Base-by-base conservation (phyloP, 2,329 filamentous ascomycete species). In the Sporothrix mexicana region DNA sequence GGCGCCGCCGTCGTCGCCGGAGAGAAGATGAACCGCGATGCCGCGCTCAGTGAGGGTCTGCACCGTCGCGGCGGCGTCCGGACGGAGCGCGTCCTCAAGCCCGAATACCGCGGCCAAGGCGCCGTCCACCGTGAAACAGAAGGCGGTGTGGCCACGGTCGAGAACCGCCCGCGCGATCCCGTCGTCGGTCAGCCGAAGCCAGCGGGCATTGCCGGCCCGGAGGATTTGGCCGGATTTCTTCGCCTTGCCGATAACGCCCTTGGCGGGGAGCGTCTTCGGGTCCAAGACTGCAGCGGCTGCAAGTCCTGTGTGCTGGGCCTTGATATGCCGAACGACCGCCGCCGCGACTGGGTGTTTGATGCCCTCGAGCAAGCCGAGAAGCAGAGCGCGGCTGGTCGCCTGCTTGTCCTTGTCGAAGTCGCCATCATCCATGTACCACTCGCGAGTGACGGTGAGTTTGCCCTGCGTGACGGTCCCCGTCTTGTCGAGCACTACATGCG, bases 401-500 rank as follows among this genome's bases (percentile, higher is more conserved):
- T 41, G 2, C 5, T 5, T 30, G 3, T 30, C 5, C 5, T 5
- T 6, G 9, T 75, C 13, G 20, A n/a, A n/a, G n/a, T n/a, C n/a
- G n/a, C n/a, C n/a, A n/a, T 25, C 12, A 12, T 49, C 55, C 9
- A 75, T 69, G 41, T 47, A 77, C 73, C 81, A 51, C 77, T 86
- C 79, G 70, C 78, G 36, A 73, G 79, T 78, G 71, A 88, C 80
- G 61, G 81, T 80, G 45, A 92, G 76, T 2, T 85, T 83, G 0
- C 90, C 91, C 36, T 83, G 79, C 0, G 92, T 95, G 9, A 95
- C 79, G 0, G 92, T 95, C 0, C 93, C 92, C 0, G 93, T 95
- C 80, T 95, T 95, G 83, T 95, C 92, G 76, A 95, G 92, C 0
- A 95, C 85, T 1, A 94, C 87, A 76, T 94, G 88, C 0, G 88